Evolutionary conservation across 2,329 filamentous ascomycete species (phyloP).

Genomic region (Ophiostoma pallidulum): DNA sequence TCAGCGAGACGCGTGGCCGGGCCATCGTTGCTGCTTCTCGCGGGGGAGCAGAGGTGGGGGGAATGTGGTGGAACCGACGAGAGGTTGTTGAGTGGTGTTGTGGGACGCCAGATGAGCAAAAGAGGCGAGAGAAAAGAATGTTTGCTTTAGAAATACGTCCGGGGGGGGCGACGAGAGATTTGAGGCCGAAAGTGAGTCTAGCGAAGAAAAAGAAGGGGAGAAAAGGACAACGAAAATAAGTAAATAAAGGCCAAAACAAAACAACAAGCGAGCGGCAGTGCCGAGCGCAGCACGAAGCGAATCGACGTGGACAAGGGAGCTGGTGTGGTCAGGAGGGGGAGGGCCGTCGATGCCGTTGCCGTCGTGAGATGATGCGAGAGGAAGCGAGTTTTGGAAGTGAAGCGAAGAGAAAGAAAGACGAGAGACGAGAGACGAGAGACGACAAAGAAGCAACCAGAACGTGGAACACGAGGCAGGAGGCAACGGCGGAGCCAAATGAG

Average conservation of each 20-base stretch:
- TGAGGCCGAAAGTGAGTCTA: background rate
- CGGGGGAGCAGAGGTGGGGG: background rate
- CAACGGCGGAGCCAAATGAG: slow-evolving; percentile 6
- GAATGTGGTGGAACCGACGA: slow-evolving; percentile 5
- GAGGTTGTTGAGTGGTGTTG: background rate
- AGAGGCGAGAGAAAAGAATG: background rate
- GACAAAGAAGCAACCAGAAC: background rate
- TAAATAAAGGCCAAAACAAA: background rate
- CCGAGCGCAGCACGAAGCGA: no score
- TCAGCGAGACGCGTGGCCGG: slow-evolving; percentile 22
- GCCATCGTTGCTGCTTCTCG: slow-evolving; percentile 17
- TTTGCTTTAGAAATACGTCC: background rate
- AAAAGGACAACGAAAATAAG: background rate
- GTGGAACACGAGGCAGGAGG: slow-evolving; percentile 10
- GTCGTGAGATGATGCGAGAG: background rate
- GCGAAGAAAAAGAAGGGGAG: background rate
- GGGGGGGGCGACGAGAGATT: background rate
- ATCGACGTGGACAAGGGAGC: background rate
- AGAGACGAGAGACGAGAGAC: background rate
- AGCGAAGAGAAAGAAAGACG: background rate
- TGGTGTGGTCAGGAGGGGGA: background rate
- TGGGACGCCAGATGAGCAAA: background rate
- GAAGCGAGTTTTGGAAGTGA: no score
- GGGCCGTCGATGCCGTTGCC: background rate
- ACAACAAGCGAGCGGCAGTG: no score